phyloP scores from a whole-genome alignment of 1,284 basidiomycete species.

The Moniliella sp. region DNA sequence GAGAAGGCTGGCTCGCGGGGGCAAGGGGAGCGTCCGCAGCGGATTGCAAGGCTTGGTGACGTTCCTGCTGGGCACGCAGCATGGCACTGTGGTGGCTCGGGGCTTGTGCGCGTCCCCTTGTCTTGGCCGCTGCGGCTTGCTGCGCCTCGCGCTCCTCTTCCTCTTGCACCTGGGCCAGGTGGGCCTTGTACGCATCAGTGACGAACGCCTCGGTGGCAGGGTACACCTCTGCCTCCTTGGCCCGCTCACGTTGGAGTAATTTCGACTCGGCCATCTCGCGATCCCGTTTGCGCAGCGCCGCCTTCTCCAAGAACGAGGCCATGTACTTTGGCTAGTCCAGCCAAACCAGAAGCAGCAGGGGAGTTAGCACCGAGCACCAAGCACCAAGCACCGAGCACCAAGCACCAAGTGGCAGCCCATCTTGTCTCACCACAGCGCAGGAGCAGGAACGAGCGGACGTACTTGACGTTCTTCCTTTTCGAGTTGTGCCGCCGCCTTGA shows the following conservation, averaged over 20 bases:
- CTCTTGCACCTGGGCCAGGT: conserved; percentile 69
- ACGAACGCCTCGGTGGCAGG: conserved; percentile 86
- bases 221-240: conserved; percentile 79
- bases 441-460: neutral
- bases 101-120: conserved; percentile 50
- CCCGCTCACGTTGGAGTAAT: conserved; percentile 78
- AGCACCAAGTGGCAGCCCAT: too few relatives aligned
- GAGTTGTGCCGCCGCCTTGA: conserved; percentile 44
- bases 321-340: conserved; percentile 97
- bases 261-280: conserved; percentile 89
- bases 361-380: neutral
- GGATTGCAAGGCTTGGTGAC: conserved; percentile 19
- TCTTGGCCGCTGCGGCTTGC: conserved; percentile 48
- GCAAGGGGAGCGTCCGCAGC: conserved; percentile 1
- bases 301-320: conserved; percentile 53
- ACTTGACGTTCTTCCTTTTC: conserved; percentile 20
- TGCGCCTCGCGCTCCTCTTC: conserved; percentile 41
- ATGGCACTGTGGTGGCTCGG: conserved; percentile 18
- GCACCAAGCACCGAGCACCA: neutral
- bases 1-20: conserved; percentile 41
- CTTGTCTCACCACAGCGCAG: too few relatives aligned
- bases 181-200: conserved; percentile 86
- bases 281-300: conserved; percentile 66
- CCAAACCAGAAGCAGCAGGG: neutral
- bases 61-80: conserved; percentile 16